Conservation (phyloP, 2,329 filamentous ascomycete species). For the Exophiala viscosa region DNA sequence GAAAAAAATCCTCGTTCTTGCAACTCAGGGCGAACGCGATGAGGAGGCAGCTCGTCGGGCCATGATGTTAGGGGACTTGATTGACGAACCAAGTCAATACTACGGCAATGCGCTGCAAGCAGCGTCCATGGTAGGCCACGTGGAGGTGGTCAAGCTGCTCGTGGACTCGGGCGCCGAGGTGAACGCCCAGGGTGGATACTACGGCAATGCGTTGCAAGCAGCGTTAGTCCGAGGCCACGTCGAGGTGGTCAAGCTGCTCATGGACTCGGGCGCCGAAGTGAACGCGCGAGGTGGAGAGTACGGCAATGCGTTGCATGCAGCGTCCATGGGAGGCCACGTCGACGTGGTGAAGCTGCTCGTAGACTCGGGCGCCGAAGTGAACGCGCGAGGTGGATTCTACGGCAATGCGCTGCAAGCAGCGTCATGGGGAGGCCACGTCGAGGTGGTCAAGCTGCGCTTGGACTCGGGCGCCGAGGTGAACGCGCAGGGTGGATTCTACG, state of each 20-base stretch:
- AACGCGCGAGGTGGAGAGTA: too few species aligned
- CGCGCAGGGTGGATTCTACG: slow-evolving; percentile 21
- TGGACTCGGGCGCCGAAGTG: slow-evolving; percentile 10
- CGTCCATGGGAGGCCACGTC: too few species aligned
- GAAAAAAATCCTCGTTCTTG: too few species aligned
- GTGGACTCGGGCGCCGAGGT: slow-evolving; percentile 2
- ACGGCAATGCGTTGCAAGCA: slow-evolving; percentile 8
- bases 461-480: too few species aligned
- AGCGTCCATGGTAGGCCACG: slow-evolving; percentile 8
- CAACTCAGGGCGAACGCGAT: too few species aligned
- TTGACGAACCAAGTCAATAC: slow-evolving; percentile 7
- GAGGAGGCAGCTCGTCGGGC: too few species aligned
- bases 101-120: slow-evolving; percentile 5
- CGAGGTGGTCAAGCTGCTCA: slow-evolving; percentile 5
- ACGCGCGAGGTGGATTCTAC: slow-evolving; percentile 14
- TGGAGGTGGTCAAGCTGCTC: slow-evolving; percentile 16
- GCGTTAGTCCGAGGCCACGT: slow-evolving; percentile 11
- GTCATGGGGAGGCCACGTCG: slow-evolving; percentile 25
- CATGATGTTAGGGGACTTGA: not conserved
- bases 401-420: slow-evolving; percentile 30
- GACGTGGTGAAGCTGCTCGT: not conserved
- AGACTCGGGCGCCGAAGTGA: not conserved
- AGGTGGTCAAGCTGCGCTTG: slow-evolving; percentile 30
- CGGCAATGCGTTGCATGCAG: too few species aligned
- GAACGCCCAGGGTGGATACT: slow-evolving; percentile 6